Base-by-base conservation (phyloP, 2,329 filamentous ascomycete species). In the Colletotrichum tropicale region DNA sequence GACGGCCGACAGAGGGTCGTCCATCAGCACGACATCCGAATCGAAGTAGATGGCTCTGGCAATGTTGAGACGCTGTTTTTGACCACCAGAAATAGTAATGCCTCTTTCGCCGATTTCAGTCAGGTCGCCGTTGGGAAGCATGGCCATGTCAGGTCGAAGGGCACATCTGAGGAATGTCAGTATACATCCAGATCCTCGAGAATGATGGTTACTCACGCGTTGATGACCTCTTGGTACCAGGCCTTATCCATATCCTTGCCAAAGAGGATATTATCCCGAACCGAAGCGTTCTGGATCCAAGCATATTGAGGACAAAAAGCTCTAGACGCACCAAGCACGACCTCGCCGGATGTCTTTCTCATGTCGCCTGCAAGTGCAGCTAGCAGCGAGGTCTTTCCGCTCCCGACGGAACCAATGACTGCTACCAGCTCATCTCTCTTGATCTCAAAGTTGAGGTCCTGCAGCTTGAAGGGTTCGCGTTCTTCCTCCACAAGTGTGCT, bases 221-320 rank as follows among this genome's bases (percentile, higher is more conserved):
- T 91, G 36, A 98, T 89, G n/a, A 98, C 96, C 67, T 94, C 86
- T 60, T 93, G 90, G 81, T 98, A 98, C 96, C 96, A 98, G 5
- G 87, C 86, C 74, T 89, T 89, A 68, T 98, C 89, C 85, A 94
- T 91, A 0, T 92, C 90, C 79, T 95, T 96, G 13, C 96, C 96
- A 81, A 98, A 98, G 1, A 95, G 85, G 75, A 99, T 98, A 81
- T 99, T 99, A 38, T 98, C 92, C 77, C 92, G 93, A 5, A 98
- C 91, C 1, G 94, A 95, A 0, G 95, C 90, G 81, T 98, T 98
- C 82, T 98, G 96, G 65, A 99, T 98, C 97, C 97, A 99, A 0
- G 97, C 95, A 81, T 98, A 98, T 82, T 99, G 96, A 0, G 96
- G 96, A 78, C 97, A 98, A 80, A 98, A 98, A 0, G 96, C 95